A percentile compares a stretch with the other conserved stretches of the same genome.
These are phyloP conservation scores for Apiospora phragmitis DNA, from an alignment of 2,329 filamentous ascomycete species.

Conservation along the genomic window DNA sequence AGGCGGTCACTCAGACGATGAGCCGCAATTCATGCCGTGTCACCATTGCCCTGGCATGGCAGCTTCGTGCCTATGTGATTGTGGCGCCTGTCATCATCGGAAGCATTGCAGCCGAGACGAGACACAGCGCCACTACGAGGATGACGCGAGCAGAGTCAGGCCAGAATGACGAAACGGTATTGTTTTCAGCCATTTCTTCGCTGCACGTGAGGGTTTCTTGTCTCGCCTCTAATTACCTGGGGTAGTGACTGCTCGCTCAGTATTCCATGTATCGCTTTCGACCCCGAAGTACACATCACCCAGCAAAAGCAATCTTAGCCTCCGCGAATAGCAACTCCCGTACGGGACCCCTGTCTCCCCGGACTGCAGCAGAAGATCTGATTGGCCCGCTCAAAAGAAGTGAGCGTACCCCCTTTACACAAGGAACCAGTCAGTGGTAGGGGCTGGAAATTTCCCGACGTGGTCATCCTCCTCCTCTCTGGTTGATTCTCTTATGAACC, in stretches of 20 bases:
- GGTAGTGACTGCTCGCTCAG: neutral
- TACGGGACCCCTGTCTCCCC: neutral
- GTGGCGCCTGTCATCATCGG: neutral
- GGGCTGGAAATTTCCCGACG: neutral
- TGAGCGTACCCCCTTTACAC: neutral
- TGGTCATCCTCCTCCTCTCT: neutral
- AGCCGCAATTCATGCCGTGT: neutral
- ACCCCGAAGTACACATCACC: neutral
- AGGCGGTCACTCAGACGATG: neutral
- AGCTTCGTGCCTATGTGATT: neutral
- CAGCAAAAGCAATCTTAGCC: neutral
- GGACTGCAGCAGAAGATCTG: neutral
- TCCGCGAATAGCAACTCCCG: neutral
- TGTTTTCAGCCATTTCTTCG: neutral
- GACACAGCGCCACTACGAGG: neutral
- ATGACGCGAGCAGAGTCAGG: conserved; percentile 4
- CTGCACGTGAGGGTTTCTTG: neutral
- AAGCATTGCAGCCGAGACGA: neutral
- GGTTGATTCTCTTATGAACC: neutral
- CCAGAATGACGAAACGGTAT: neutral
- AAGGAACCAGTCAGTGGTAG: neutral
- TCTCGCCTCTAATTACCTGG: neutral
- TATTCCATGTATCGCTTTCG: neutral
- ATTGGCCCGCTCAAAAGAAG: neutral
- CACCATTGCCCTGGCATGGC: neutral